Conservation (phyloP, 106 monocot genomes). For the Posidonia australis region DNA sequence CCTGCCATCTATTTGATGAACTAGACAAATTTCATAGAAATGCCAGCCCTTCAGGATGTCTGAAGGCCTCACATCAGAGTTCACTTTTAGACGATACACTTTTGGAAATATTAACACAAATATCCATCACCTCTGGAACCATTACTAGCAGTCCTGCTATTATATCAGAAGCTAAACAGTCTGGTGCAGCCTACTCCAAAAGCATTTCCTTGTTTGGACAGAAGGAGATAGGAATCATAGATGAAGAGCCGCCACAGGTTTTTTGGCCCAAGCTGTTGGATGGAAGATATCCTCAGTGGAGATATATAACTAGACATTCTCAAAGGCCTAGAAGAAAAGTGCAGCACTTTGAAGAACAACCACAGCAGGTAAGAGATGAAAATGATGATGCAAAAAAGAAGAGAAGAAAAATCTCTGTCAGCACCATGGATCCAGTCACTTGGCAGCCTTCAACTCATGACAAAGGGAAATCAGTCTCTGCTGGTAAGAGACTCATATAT, state of each 20-base stretch:
- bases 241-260: slow-evolving; percentile 33
- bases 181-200: slow-evolving; percentile 52
- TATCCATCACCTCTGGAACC: slow-evolving; percentile 11
- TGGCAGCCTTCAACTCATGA: slow-evolving; percentile 5
- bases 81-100: slow-evolving; percentile 36
- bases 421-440: slow-evolving; percentile 14
- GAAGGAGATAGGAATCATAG: slow-evolving; percentile 25
- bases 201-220: slow-evolving; percentile 50
- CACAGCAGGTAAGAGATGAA: slow-evolving; percentile 17
- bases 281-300: slow-evolving; percentile 49
- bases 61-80: slow-evolving; percentile 19
- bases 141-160: slow-evolving; percentile 9
- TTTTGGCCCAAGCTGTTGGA: slow-evolving; percentile 66
- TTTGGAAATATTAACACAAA: slow-evolving; percentile 26
- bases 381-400: slow-evolving; percentile 50
- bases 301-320: slow-evolving; percentile 29
- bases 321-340: slow-evolving; percentile 45
- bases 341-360: slow-evolving; percentile 18
- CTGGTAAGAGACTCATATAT: background rate
- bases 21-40: slow-evolving; percentile 53
- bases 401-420: slow-evolving; percentile 24
- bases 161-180: slow-evolving; percentile 36
- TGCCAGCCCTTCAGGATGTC: slow-evolving; percentile 3
- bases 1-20: slow-evolving; percentile 40
- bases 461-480: slow-evolving; percentile 16